phyloP scores from a whole-genome alignment of 1,284 basidiomycete genomes.

The Leccinum fuscescens region DNA sequence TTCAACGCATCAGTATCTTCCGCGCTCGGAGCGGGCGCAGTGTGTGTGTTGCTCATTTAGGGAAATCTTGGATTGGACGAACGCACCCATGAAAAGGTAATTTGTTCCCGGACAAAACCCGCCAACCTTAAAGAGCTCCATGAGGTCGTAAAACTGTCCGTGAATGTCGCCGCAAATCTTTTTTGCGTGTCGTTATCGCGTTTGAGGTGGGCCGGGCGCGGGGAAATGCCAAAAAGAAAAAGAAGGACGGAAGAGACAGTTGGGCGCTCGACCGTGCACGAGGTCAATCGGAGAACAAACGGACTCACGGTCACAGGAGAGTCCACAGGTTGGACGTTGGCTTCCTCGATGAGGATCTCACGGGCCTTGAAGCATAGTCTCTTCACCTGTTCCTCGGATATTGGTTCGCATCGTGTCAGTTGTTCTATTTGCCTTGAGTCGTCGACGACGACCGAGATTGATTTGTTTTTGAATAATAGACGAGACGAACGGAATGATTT shows the following conservation, averaged over 20 bases:
- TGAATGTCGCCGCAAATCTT: slow-evolving; percentile 99
- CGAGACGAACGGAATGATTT: neutral
- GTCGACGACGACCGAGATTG: neutral
- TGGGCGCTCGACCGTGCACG: slow-evolving; percentile 3
- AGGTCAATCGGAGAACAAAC: slow-evolving; percentile 1
- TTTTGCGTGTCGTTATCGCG: neutral
- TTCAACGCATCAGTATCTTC: slow-evolving; percentile 6
- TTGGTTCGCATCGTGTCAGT: slow-evolving; percentile 86
- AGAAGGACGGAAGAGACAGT: neutral
- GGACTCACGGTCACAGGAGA: slow-evolving; percentile 84
- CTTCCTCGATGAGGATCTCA: slow-evolving; percentile 96
- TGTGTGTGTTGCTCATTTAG: neutral
- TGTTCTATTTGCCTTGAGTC: slow-evolving; percentile 78
- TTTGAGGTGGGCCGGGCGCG: slow-evolving; percentile 21
- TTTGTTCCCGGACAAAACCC: slow-evolving; percentile 95
- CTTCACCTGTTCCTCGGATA: slow-evolving; percentile 92
- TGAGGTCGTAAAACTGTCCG: slow-evolving; percentile 96
- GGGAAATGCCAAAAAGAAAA: neutral
- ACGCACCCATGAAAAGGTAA: slow-evolving; percentile 92
- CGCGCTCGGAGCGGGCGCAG: neutral
- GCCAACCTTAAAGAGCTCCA: slow-evolving; percentile 96
- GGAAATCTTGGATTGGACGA: neutral
- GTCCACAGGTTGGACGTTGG: slow-evolving; percentile 95
- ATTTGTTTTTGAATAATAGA: neutral
- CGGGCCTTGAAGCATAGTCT: slow-evolving; percentile 92